These are phyloP conservation scores for Trichoderma sp. DNA, from an alignment of 2,329 filamentous ascomycete species.

Conservation along the genomic window DNA sequence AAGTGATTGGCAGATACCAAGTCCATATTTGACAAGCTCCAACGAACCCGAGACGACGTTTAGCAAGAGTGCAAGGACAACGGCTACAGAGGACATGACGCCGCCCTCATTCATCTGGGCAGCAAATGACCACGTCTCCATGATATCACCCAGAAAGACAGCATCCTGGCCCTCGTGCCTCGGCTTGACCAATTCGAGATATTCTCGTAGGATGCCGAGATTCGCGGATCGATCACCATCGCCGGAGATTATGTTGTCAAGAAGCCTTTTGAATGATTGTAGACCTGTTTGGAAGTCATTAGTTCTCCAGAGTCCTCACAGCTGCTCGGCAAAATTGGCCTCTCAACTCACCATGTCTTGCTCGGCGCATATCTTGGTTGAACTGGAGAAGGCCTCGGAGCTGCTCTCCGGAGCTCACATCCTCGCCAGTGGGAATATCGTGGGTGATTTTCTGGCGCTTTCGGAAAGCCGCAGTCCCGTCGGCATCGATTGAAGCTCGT, in stretches of 20 bases:
- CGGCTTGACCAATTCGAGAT: slow-evolving; percentile 57
- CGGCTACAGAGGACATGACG: slow-evolving; percentile 74
- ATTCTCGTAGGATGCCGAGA: slow-evolving; percentile 63
- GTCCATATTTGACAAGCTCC: slow-evolving; percentile 70
- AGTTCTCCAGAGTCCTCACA: neutral
- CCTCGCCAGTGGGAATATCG: slow-evolving; percentile 56
- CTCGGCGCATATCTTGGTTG: slow-evolving; percentile 63
- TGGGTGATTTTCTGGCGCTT: slow-evolving; percentile 57
- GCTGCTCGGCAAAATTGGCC: neutral
- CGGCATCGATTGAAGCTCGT: slow-evolving; percentile 38
- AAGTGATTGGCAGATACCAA: slow-evolving; percentile 76
- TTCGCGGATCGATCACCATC: slow-evolving; percentile 41
- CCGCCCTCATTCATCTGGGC: slow-evolving; percentile 75
- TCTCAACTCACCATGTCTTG: slow-evolving; percentile 57
- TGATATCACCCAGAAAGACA: slow-evolving; percentile 71
- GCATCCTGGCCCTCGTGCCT: slow-evolving; percentile 44
- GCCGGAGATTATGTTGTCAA: slow-evolving; percentile 60
- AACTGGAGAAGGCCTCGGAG: slow-evolving; percentile 67
- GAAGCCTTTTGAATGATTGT: slow-evolving; percentile 66
- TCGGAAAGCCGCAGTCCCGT: slow-evolving; percentile 41
- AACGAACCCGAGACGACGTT: slow-evolving; percentile 71
- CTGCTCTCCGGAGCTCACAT: slow-evolving; percentile 62
- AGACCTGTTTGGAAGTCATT: slow-evolving; percentile 46
- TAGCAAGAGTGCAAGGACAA: slow-evolving; percentile 77
- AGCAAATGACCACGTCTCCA: slow-evolving; percentile 85